phyloP scores from a whole-genome alignment of 2,329 filamentous ascomycete species.

The Xylaria sp. region DNA sequence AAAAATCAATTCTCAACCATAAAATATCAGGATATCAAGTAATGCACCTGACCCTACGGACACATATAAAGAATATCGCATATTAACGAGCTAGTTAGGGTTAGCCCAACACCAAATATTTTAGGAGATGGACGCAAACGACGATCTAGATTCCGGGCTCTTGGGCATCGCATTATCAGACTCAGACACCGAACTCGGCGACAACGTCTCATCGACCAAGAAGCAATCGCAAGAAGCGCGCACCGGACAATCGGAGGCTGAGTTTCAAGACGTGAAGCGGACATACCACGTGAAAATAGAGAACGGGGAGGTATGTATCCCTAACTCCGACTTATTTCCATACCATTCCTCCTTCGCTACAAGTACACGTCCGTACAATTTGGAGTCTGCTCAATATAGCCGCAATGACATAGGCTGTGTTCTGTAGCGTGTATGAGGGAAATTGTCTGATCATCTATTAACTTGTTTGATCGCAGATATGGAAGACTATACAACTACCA shows the following conservation, averaged over 20 bases:
- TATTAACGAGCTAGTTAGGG: background rate
- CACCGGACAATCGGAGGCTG: constrained; percentile 59
- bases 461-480: constrained; percentile 53
- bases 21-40: background rate
- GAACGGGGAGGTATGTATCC: constrained; percentile 62
- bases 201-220: constrained; percentile 38
- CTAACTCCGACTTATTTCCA: background rate
- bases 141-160: constrained; percentile 52
- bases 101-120: background rate
- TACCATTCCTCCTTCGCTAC: background rate
- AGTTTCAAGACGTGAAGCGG: constrained; percentile 59
- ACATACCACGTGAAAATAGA: constrained; percentile 62
- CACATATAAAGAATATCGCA: background rate
- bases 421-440: background rate
- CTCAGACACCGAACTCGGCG: constrained; percentile 48
- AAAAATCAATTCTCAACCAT: too few species aligned
- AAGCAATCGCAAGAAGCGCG: constrained; percentile 33
- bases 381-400: background rate
- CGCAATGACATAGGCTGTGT: background rate
- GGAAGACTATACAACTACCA: constrained; percentile 57
- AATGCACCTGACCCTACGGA: background rate
- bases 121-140: constrained; percentile 47
- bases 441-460: background rate
- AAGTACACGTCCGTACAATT: background rate
- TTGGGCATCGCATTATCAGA: constrained; percentile 58